These are phyloP conservation scores for Spergularia marina DNA, from an alignment of 148 eudicot species.

Conservation along the genomic window DNA sequence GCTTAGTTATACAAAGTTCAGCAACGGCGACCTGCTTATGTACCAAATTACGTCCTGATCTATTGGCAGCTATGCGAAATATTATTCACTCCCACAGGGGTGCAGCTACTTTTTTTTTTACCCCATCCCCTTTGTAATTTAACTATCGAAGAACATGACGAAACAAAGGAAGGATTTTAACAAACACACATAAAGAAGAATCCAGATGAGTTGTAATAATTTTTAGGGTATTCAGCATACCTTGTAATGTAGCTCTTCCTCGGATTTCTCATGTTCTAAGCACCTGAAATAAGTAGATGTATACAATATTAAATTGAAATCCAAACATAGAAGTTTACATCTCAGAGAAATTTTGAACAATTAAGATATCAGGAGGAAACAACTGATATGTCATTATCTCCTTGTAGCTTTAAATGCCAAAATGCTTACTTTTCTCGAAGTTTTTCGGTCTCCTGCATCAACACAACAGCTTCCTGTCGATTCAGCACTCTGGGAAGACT, in stretches of 20 bases:
- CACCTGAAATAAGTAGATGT: slow-evolving; percentile 15
- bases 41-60: background rate
- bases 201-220: background rate
- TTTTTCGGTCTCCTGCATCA: slow-evolving; percentile 11
- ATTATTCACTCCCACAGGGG: too few species aligned
- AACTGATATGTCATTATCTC: background rate
- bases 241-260: slow-evolving; percentile 23
- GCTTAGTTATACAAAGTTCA: slow-evolving; percentile 3
- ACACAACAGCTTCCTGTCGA: background rate
- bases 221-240: background rate
- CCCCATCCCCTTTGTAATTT: too few species aligned
- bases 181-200: background rate
- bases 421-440: slow-evolving; percentile 20
- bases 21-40: background rate
- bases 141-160: too few species aligned
- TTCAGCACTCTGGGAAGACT: background rate
- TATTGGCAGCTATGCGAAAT: background rate
- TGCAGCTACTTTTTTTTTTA: too few species aligned
- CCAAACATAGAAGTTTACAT: background rate
- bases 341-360: background rate
- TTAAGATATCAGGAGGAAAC: background rate
- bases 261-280: slow-evolving; percentile 19
- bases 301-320: background rate
- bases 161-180: too few species aligned
- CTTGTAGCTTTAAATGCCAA: background rate